phyloP scores from a whole-genome alignment of 2,329 filamentous ascomycete genomes.

The Alternaria panax region DNA sequence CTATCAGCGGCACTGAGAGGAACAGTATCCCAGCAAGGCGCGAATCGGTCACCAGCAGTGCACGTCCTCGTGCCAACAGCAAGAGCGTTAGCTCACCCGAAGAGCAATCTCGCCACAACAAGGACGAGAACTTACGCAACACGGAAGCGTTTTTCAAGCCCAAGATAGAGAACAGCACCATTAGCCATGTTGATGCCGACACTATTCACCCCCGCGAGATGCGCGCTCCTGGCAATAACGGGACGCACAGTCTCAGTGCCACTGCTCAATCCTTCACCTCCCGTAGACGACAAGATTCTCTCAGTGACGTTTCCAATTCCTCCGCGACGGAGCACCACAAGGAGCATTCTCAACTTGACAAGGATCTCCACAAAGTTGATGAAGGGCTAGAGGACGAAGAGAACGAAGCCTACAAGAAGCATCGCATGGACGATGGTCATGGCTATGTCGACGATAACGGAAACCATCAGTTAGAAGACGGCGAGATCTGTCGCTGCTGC shows the following conservation, averaged over 20 bases:
- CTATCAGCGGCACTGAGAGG: conserved; percentile 42
- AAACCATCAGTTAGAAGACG: too few species aligned
- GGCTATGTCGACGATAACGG: neutral
- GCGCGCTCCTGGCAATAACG: conserved; percentile 24
- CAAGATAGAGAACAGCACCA: conserved; percentile 44
- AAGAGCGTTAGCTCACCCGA: conserved; percentile 20
- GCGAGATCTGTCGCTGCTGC: neutral
- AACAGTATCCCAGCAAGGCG: conserved; percentile 19
- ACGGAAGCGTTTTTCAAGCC: conserved; percentile 35
- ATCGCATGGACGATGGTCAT: neutral
- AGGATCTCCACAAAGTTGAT: neutral
- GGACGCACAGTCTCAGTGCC: conserved; percentile 39
- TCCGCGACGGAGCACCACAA: conserved; percentile 11
- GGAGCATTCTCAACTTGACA: conserved; percentile 7
- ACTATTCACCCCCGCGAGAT: conserved; percentile 41
- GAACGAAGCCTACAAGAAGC: neutral
- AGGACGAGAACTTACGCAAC: conserved; percentile 41
- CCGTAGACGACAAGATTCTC: conserved; percentile 17
- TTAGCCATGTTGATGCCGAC: conserved; percentile 45
- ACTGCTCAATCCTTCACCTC: conserved; percentile 30
- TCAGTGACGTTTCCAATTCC: conserved; percentile 24
- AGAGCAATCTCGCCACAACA: conserved; percentile 41
- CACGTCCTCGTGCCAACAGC: conserved; percentile 18
- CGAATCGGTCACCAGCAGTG: neutral
- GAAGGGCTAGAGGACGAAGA: neutral